These are phyloP conservation scores for Venturia carpophila DNA, from an alignment of 2,329 filamentous ascomycete species.

Conservation along the genomic window DNA sequence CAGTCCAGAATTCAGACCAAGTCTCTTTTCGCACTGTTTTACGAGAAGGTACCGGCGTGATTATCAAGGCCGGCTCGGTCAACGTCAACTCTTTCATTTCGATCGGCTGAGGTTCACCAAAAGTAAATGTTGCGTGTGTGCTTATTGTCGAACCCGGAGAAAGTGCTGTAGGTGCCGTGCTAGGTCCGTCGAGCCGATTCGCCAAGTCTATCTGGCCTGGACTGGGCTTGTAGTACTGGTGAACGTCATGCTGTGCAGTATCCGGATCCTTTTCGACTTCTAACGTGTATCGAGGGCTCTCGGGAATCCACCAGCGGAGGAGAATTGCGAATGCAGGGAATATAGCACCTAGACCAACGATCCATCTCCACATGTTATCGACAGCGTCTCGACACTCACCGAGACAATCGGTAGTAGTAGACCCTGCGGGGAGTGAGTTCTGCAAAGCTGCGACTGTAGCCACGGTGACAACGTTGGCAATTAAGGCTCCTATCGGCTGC, in stretches of 20 bases:
- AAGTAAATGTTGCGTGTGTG: conserved; percentile 16
- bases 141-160: background rate
- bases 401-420: conserved; percentile 13
- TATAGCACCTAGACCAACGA: conserved; percentile 34
- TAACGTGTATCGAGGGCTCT: conserved; percentile 34
- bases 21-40: conserved; percentile 16
- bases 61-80: conserved; percentile 9
- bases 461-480: conserved; percentile 31
- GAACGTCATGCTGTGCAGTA: conserved; percentile 26
- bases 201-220: background rate
- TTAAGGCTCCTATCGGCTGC: conserved; percentile 36
- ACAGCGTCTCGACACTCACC: conserved; percentile 25
- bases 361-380: conserved; percentile 34
- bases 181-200: background rate
- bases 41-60: background rate
- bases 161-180: background rate
- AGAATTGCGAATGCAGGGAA: conserved; percentile 32
- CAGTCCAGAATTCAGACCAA: conserved; percentile 11
- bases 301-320: conserved; percentile 36
- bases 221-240: conserved; percentile 9
- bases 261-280: conserved; percentile 33
- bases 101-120: conserved; percentile 18
- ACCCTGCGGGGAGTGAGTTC: conserved; percentile 20
- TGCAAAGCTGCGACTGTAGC: conserved; percentile 25
- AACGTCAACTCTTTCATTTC: conserved; percentile 17